Conservation (phyloP, 441 rosid genomes). For the Erodium moschatum region DNA sequence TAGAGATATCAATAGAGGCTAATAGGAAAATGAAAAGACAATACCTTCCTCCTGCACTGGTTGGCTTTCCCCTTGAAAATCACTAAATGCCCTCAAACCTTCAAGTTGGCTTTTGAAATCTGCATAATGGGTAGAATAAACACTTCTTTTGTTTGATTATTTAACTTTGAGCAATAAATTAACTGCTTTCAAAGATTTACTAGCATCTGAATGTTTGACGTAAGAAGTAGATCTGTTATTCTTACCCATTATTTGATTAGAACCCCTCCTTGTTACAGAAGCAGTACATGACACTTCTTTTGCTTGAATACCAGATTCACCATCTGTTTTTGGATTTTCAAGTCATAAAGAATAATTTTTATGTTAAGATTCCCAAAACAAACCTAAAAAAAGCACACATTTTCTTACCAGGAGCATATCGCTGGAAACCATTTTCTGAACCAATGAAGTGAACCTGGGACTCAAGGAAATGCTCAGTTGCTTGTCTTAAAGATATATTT, state of each 20-base stretch:
- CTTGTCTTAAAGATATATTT: constrained; percentile 45
- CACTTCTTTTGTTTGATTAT: constrained; percentile 20
- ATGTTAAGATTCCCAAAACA: neutral
- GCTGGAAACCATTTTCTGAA: constrained; percentile 27
- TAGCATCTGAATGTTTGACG: constrained; percentile 14
- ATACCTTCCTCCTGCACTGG: constrained; percentile 37
- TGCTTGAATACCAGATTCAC: constrained; percentile 46
- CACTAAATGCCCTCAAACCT: constrained; percentile 23
- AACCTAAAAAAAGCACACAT: neutral
- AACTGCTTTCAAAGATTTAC: constrained; percentile 14
- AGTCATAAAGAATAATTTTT: constrained; percentile 1
- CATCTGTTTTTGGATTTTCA: constrained; percentile 29
- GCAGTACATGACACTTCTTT: constrained; percentile 34
- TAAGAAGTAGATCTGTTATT: constrained; percentile 16
- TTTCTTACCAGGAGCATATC: constrained; percentile 36
- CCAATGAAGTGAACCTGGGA: constrained; percentile 26
- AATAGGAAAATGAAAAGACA: neutral
- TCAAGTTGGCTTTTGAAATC: constrained; percentile 18
- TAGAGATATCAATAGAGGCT: constrained; percentile 7
- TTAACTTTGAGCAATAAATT: constrained; percentile 14
- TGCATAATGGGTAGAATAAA: constrained; percentile 18
- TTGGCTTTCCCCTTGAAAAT: constrained; percentile 39
- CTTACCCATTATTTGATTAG: constrained; percentile 24
- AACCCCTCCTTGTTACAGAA: constrained; percentile 29
- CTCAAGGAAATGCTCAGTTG: constrained; percentile 35